Evolutionary conservation across 371 early-diverging fungal genomes (phyloP), one percentile per base, ranked within the genome.

Genomic region (Mortierella sp.): DNA sequence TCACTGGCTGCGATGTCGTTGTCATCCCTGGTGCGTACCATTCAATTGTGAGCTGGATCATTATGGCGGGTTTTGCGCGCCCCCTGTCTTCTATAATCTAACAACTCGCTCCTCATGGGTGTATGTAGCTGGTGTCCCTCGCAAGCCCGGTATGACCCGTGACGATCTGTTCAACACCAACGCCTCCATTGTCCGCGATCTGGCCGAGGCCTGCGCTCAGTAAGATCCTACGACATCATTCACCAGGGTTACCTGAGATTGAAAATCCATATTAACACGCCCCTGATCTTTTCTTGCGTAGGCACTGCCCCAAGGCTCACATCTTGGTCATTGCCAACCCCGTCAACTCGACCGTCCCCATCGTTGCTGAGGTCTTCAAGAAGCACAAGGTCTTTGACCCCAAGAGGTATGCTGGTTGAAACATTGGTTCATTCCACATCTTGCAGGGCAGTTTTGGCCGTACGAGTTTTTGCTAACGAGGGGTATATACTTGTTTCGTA

Each of bases 121-220:
- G 3, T 24, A 27, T 12, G 43, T 43, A 61, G 99, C 99, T 71
- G 99, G 99, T 83, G 96, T 98, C 54, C 98, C 99, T 69, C 91
- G 99, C 73, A 99, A 99, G 92, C 99, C 98, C 67, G 98, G 98
- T 66, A 99, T 99, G 99, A 98, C 98, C 79, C 94, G 99, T 82
- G 98, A 97, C 83, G 98, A 98, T 80, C 86, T 98, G 68, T 98
- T 98, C 92, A 96, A 96, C 89, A 96, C 93, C 89, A 97, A 95
- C 83, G 98, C 98, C 64, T 90, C 93, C 61, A 98, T 97, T 78
- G 97, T 97, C 74, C 91, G 92, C 79, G 91, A 87, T 74, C 88
- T 98, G 64, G 96, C 95, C 64, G 72, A 81, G 47, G 93, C 87
- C 58, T 86, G 85, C 78, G 89, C 89, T 45, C 73, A 85, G 78